Base-by-base conservation (phyloP, 768 basidiomycete genomes). In the Lactifluus hygrophoroides region DNA sequence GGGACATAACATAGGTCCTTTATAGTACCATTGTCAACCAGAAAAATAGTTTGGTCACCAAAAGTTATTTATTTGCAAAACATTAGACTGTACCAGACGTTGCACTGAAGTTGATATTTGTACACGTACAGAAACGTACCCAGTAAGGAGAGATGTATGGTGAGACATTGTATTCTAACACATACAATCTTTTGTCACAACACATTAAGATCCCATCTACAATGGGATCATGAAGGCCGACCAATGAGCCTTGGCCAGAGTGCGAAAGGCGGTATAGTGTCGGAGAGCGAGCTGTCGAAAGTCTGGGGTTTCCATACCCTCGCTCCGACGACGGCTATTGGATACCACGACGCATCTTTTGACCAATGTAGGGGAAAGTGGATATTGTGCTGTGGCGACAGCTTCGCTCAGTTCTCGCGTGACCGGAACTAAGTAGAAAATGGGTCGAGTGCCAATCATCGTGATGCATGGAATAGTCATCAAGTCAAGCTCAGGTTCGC, bases 391-490 rank as follows among this genome's bases (percentile, higher is more conserved):
- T 14, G 54, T 49, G 14, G 3, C 3, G 3, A 56, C 28, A 14
- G 47, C 38, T n/a, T 49, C 30, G 11, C 30, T 56, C 17, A 49
- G 46, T 5, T 38, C 27, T 17, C 28, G 46, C 5, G 46, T 40
- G 28, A 40, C 54, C 0, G 54, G 45, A 19, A 55, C 54, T 1
- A 55, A 23, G 19, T 47, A 47, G 19, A 60, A 55, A 17, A 10
- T 51, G 28, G 48, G 54, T 11, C 40, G 40, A 19, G 48, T 60
- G 13, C 54, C 48, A 1, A 30, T 16, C 55, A 46, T 57, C 0
- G 38, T 17, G 32, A 51, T 51, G 30, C 55, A 49, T 1, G 43
- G 54, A 23, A 56, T 44, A 4, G 43, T 42, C 54, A 56, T 60
- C 2, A 46, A 37, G n/a, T 45, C 23, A 28, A 49, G 47, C n/a